These are phyloP conservation scores for Diplodia seriata DNA, from an alignment of 2,329 filamentous ascomycete genomes.

Conservation along the genomic window DNA sequence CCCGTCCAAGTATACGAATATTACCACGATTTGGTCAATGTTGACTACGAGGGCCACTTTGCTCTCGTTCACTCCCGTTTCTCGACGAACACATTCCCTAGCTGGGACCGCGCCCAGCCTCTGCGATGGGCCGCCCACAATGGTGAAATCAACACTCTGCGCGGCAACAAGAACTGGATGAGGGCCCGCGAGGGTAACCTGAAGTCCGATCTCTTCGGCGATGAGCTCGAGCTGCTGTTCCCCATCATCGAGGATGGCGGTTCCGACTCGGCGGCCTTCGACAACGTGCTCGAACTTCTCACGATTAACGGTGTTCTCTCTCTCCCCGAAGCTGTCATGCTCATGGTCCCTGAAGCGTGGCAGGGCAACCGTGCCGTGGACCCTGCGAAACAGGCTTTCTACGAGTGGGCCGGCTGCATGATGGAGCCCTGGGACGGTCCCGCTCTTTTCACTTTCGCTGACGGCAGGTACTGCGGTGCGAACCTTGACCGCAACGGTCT, in stretches of 20 bases:
- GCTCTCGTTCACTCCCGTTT: constrained; percentile 96
- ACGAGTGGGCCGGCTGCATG: constrained; percentile 97
- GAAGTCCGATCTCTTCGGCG: constrained; percentile 89
- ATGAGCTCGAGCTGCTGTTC: constrained; percentile 88
- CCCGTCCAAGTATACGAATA: constrained; percentile 97
- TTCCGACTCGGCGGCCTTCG: constrained; percentile 95
- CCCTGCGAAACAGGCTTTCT: constrained; percentile 93
- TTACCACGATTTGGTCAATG: constrained; percentile 95
- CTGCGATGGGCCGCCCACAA: constrained; percentile 97
- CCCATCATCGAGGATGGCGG: constrained; percentile 96
- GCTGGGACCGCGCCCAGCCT: constrained; percentile 96
- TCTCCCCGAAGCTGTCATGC: constrained; percentile 94
- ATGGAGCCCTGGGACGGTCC: constrained; percentile 99
- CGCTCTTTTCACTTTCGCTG: constrained; percentile 94
- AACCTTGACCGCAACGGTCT: constrained; percentile 96
- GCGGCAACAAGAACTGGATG: constrained; percentile 99
- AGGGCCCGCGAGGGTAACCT: constrained; percentile 93
- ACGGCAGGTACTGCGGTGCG: constrained; percentile 94
- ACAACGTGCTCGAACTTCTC: constrained; percentile 92
- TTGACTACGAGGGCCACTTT: constrained; percentile 97
- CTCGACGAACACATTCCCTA: constrained; percentile 97
- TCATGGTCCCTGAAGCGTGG: constrained; percentile 98
- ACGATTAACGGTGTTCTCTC: constrained; percentile 96
- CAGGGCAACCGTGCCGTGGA: constrained; percentile 93
- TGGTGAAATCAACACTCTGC: constrained; percentile 96